Evolutionary conservation across 106 monocot species (phyloP), one percentile per base, ranked within the genome.

Genomic region (Narthecium ossifragum): DNA sequence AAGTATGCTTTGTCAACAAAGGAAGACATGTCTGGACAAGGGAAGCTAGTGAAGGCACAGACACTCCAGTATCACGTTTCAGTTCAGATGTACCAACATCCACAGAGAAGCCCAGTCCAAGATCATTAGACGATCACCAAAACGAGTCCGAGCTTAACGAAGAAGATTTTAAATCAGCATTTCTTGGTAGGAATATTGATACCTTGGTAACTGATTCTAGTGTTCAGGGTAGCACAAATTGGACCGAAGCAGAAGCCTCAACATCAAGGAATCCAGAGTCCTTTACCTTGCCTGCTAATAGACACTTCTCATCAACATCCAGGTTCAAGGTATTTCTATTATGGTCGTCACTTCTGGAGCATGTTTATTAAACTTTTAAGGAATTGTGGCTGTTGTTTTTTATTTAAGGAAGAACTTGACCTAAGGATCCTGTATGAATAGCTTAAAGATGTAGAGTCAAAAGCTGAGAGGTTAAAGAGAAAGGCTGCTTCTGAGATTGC

Each of bases 1-100:
- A 92, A 62, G 74, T 86, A 61, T 86, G 74, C 73, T 92, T 86
- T 53, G 69, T 92, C n/a, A 54, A 54, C 49, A 83, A 80, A 64
- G 83, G 80, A 37, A 74, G 75, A 33, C 80, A 72, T 72, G 49
- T 84, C 8, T 80, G 80, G 80, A 80, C 80, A 28, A 80, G 72
- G 61, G 80, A 86, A 31, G 77, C 75, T 34, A 68, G 33, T 59
- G 59, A 60, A 39, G 51, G 15, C 21, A 24, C 33, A 21, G 23
- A 57, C 24, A 45, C 26, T 26, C 28, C 26, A 26, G 5, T 17
- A 34, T 9, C 55, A 12, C 34, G 30, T 60, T 50, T 51, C 53
- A 36, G 41, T 67, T 46, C 59, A n/a, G 53, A 58, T 75, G 69
- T 55, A 58, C 24, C 56, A 34, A 50, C 25, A 46, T 25, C 33